Evolutionary conservation across 1,139 yeast species (phyloP), one percentile per base, ranked within the genome.

Genomic region (Kluyveromyces sp.): DNA sequence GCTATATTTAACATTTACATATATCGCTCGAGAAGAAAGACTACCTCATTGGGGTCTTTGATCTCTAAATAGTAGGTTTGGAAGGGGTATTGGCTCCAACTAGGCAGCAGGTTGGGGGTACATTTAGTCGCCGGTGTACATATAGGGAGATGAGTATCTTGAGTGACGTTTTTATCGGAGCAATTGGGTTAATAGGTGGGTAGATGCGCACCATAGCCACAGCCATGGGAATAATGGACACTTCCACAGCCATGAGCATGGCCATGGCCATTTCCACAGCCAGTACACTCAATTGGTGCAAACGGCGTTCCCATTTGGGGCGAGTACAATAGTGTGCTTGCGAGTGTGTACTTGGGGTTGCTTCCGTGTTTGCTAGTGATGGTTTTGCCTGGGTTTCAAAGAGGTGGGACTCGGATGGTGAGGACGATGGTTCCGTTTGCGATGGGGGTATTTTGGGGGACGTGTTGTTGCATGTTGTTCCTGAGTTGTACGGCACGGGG

Each of bases 371-470:
- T 78, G 38, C 61, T 80, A 32, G 64, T 81, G 28, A 74, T 75
- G 0, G 59, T 74, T 49, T 70, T 79, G 39, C 85, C 85, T 2
- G 67, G 71, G 3, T 47, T 59, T 25, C 48, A 47, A 33, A 43
- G 45, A 29, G 61, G 61, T 41, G 59, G 71, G 1, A 54, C 66
- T 21, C 74, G 77, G 44, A 67, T 72, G 38, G 64, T 79, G 35
- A 69, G 77, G 15, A 59, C 74, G 32, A 61, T 81, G 47, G 83
- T 81, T 2, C 70, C 84, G 39, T 81, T 82, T 65, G 88, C 89
- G 21, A 72, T 79, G 41, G 90, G 90, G 83, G 87, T 2, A 65
- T 82, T 34, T 64, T 83, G 33, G 89, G 89, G 38, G 88, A 81
- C 58, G 78, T 81, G 4, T 79, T 82, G 51, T 58, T 81, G 46